Conservation (phyloP, 352 stramenopile genomes). For the Pythium coloratum region DNA sequence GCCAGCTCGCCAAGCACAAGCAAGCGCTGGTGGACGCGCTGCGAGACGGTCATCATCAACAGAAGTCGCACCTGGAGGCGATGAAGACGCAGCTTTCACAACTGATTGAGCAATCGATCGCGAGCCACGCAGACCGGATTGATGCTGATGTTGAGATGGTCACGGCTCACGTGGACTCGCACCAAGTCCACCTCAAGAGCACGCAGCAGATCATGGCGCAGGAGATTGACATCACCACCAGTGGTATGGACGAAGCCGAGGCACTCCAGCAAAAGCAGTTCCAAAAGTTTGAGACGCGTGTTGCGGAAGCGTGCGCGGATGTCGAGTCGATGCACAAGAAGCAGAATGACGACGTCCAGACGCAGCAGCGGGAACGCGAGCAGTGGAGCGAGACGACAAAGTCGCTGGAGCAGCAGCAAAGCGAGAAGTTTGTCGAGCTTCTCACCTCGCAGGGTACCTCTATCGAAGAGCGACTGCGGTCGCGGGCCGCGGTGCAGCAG, state of each 20-base stretch:
- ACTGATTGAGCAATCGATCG: constrained; percentile 29
- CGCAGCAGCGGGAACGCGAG: constrained; percentile 8
- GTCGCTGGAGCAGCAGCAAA: constrained; percentile 17
- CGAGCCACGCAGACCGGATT: constrained; percentile 18
- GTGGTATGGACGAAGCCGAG: constrained; percentile 25
- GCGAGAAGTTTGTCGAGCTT: neutral
- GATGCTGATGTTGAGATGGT: constrained; percentile 29
- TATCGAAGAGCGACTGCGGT: constrained; percentile 5
- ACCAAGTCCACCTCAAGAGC: constrained; percentile 22
- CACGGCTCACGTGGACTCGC: constrained; percentile 18
- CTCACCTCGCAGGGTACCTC: neutral
- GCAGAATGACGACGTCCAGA: constrained; percentile 13
- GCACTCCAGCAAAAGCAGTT: constrained; percentile 25
- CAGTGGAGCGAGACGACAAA: constrained; percentile 16
- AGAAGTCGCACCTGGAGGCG: constrained; percentile 20
- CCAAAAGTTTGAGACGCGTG: constrained; percentile 21
- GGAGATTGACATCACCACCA: constrained; percentile 25
- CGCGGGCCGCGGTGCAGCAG: neutral
- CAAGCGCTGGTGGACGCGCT: constrained; percentile 26
- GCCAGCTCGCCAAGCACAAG: constrained; percentile 25
- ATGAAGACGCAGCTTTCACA: constrained; percentile 31
- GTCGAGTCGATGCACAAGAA: constrained; percentile 19
- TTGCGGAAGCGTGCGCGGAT: constrained; percentile 12
- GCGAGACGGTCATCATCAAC: constrained; percentile 25
- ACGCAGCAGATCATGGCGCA: constrained; percentile 23